Base-by-base conservation (phyloP, 257 asterid genomes). In the Solanum piurae region DNA sequence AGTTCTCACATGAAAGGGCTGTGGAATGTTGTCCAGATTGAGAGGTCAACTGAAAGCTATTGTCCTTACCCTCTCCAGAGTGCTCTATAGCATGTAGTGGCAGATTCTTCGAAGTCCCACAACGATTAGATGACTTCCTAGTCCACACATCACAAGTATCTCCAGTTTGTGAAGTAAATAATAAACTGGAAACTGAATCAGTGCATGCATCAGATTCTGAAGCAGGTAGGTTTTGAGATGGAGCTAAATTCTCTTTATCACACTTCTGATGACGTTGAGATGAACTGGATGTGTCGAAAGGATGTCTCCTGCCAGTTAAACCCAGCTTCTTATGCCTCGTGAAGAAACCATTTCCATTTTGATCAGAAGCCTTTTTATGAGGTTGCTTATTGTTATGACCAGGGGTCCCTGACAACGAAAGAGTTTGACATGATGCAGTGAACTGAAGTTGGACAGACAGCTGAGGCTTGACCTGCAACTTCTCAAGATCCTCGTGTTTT, bases 231-330 rank as follows among this genome's bases (percentile, higher is more conserved):
- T 87, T 14, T 38, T 55, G 88, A 33, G n/a, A 69, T 79, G 93
- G 93, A 68, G 87, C 79, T 79, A 82, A 52, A 71, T 95, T 93
- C 91, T 93, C 98, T 83, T 92, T 92, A 66, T 91, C 89, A 85
- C 89, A 89, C 64, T 68, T 83, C 83, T 71, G 79, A 40, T 34
- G 88, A 76, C 83, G 23, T 46, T 87, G 91, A 87, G 90, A 82
- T 31, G 87, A 46, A 44, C 83, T 72, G 31, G 77, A 60, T 86
- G 87, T 72, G 60, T 90, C 86, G 27, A 79, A 38, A 58, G 91
- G 37, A 52, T 88, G 88, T 85, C 37, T 88, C 83, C 87, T 83
- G 27, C 93, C 93, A 58, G 89, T 88, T 87, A 86, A 83, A 86
- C 92, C 92, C 76, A 82, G 91, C 86, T 89, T 93, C 91, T 89